A percentile compares a stretch with the other conserved stretches of the same genome.
Conservation (phyloP, 169 alveolate genomes). For the Plasmodium gallinaceum region DNA sequence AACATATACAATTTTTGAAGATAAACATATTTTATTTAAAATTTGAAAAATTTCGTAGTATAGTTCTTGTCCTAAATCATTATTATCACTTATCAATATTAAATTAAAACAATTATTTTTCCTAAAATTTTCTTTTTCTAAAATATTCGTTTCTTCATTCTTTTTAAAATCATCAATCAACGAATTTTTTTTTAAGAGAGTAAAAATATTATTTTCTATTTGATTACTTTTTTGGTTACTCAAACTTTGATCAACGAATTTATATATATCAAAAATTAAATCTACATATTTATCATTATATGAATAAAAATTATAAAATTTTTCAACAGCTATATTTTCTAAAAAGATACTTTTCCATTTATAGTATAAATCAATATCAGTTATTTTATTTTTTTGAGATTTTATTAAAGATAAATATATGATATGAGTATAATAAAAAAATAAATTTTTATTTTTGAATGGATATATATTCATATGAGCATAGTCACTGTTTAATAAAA, state of each 20-base stretch:
- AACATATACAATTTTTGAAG: constrained; percentile 6
- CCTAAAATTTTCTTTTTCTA: background rate
- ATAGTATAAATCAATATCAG: constrained; percentile 11
- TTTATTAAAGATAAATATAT: constrained; percentile 56
- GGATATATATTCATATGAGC: constrained; percentile 57
- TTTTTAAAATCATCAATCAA: background rate
- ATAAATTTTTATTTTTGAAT: constrained; percentile 43
- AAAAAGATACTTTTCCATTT: constrained; percentile 25
- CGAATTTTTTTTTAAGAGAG: background rate
- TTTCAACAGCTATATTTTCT: constrained; percentile 27
- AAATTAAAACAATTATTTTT: background rate
- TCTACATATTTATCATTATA: constrained; percentile 72
- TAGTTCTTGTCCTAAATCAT: constrained; percentile 17
- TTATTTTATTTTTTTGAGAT: constrained; percentile 4
- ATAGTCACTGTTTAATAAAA: constrained; percentile 20
- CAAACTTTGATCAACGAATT: background rate
- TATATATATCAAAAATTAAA: constrained; percentile 28
- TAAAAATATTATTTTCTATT: background rate
- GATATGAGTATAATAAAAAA: constrained; percentile 66
- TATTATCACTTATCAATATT: constrained; percentile 10
- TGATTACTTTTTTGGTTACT: background rate
- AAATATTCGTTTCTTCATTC: background rate
- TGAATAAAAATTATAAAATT: constrained; percentile 49
- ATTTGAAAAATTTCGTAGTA: constrained; percentile 21
- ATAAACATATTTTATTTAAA: background rate